Percentiles rank a stretch among this genome's conserved stretches.
Evolutionary conservation across 768 basidiomycete species (phyloP).

Genomic region (Lanmaoa rubissima): DNA sequence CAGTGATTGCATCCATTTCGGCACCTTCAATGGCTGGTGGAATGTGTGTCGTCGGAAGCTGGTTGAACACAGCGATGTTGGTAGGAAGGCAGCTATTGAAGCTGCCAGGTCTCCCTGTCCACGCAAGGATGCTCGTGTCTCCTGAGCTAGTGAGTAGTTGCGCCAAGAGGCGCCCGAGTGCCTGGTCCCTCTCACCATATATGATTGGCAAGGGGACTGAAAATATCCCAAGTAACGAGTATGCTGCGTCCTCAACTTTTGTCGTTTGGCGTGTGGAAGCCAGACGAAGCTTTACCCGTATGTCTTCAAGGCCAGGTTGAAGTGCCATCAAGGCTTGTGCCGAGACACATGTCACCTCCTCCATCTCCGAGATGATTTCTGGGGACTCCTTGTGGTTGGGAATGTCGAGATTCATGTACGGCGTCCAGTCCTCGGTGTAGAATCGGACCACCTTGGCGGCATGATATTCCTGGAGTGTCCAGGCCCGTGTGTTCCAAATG

Average conservation of each 20-base stretch:
- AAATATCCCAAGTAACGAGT: slow-evolving; percentile 13
- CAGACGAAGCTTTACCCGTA: slow-evolving; percentile 4
- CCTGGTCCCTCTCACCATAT: slow-evolving; percentile 13
- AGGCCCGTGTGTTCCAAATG: background rate
- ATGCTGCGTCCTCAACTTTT: slow-evolving; percentile 10
- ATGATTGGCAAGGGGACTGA: slow-evolving; percentile 3
- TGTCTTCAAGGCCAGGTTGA: background rate
- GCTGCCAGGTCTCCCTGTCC: slow-evolving; percentile 1
- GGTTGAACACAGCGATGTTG: background rate
- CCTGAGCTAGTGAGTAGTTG: slow-evolving; percentile 6
- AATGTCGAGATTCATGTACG: slow-evolving; percentile 3
- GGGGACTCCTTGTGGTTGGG: slow-evolving; percentile 8
- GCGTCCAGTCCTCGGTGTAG: slow-evolving; percentile 11
- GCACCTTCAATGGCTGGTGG: background rate
- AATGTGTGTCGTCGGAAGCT: background rate
- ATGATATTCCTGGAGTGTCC: slow-evolving; percentile 14
- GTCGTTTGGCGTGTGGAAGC: slow-evolving; percentile 10
- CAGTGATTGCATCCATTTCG: background rate
- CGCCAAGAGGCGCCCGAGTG: slow-evolving; percentile 8
- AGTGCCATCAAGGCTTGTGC: background rate
- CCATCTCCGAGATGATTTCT: slow-evolving; percentile 8
- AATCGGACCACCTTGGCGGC: slow-evolving; percentile 10
- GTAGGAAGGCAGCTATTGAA: slow-evolving; percentile 8
- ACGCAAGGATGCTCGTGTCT: slow-evolving; percentile 6
- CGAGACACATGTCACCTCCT: background rate